These are phyloP conservation scores for Escovopsis weberi DNA, from an alignment of 2,329 filamentous ascomycete species.

Conservation along the genomic window DNA sequence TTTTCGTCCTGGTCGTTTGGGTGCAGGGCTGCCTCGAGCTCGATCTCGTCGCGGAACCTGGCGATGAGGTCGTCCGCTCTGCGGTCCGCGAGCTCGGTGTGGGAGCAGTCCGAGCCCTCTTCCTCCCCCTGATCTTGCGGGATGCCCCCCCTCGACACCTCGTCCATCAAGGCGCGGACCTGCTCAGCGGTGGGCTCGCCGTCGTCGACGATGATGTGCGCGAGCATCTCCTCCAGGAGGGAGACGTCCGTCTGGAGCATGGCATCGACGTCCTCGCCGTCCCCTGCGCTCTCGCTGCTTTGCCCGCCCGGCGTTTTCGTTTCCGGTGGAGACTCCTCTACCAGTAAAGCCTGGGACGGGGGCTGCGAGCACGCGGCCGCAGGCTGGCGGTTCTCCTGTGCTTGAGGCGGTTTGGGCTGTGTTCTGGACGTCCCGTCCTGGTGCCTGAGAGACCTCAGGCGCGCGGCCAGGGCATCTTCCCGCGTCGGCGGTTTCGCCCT, in stretches of 20 bases:
- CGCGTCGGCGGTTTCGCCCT: conserved; percentile 27
- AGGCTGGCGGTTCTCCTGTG: too few relatives aligned
- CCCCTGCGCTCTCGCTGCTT: neutral
- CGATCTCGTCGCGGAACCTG: conserved; percentile 30
- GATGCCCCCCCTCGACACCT: conserved; percentile 17
- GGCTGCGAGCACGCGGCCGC: too few relatives aligned
- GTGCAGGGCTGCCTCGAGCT: conserved; percentile 16
- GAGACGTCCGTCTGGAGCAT: conserved; percentile 35
- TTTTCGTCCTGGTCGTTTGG: too few relatives aligned
- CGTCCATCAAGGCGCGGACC: conserved; percentile 22
- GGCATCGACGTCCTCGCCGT: conserved; percentile 22
- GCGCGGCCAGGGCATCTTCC: conserved; percentile 36
- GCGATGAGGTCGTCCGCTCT: conserved; percentile 31
- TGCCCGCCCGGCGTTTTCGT: too few relatives aligned
- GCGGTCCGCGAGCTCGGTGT: conserved; percentile 33
- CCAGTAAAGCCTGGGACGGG: too few relatives aligned
- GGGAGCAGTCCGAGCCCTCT: conserved; percentile 28
- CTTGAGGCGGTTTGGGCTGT: too few relatives aligned
- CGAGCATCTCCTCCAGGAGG: conserved; percentile 36
- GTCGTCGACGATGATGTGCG: conserved; percentile 24
- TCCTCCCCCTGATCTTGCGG: conserved; percentile 12
- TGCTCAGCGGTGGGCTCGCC: conserved; percentile 17
- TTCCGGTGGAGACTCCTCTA: too few relatives aligned
- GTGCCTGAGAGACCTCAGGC: conserved; percentile 36
- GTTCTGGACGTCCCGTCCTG: conserved; percentile 15